Evolutionary conservation across 1,284 basidiomycete genomes (phyloP), one percentile per base, ranked within the genome.

Genomic region (Papiliotrema terrestris): DNA sequence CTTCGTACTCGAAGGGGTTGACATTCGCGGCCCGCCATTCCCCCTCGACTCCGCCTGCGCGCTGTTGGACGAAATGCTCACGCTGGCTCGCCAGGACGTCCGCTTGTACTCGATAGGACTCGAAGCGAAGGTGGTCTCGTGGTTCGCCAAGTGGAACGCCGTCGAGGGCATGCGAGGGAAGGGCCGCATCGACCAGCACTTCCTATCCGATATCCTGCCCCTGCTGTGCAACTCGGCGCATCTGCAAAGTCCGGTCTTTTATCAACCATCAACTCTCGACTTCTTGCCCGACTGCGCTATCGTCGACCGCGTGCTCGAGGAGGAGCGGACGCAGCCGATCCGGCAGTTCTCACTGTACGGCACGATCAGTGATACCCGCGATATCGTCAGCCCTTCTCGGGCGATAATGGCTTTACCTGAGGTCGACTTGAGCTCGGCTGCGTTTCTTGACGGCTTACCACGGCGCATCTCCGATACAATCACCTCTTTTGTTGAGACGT

Each of bases 41-140:
- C 88, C 91, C 0, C 87, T 83, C 63, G 94, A 98, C 66, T 84
- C 92, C 0, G 88, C 93, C 23, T 94, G 91, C 77, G 78, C 80
- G 47, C 88, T 97, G 69, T 79, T 97, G 44, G 76, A 82, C 15
- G 78, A 82, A 22, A 86, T 84, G 54, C 78, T 95, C 32, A 80
- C 78, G 22, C 76, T 87, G 17, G 84, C 89, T 0, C 84, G 83
- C 54, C 84, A 86, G 62, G 91, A 96, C 66, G 85, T 87, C 44
- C 82, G 86, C 19, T 76, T 95, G 8, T 90, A 90, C 71, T 82
- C 86, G 3, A 83, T 89, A 80, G 84, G 86, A 36, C 78, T 95
- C 15, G 88, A 91, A 67, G 89, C 91, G 65, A 89, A 90, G 68
- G 85, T 89, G 0, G 69, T 93, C 17, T 82, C 79, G 37, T 97